phyloP scores from a whole-genome alignment of 2,329 filamentous ascomycete species.

The Penicillium crustosum region DNA sequence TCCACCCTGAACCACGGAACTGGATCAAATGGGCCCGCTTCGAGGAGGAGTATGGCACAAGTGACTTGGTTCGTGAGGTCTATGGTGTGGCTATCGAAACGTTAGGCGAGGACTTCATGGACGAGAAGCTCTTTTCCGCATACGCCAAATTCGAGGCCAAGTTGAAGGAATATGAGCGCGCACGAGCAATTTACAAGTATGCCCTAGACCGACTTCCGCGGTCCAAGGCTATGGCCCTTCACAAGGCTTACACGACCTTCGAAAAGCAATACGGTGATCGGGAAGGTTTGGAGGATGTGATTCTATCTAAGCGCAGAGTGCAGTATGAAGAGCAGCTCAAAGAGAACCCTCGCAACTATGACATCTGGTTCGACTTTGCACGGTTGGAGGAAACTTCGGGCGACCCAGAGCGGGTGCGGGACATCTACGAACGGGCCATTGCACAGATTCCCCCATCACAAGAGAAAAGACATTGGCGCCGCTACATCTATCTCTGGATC shows the following conservation, averaged over 20 bases:
- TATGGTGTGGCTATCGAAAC: slow-evolving; percentile 86
- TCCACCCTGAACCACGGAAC: slow-evolving; percentile 91
- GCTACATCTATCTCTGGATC: slow-evolving; percentile 97
- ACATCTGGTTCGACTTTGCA: slow-evolving; percentile 95
- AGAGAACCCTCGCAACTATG: slow-evolving; percentile 94
- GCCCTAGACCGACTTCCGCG: slow-evolving; percentile 87
- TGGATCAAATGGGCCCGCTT: slow-evolving; percentile 99
- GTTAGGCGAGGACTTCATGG: slow-evolving; percentile 90
- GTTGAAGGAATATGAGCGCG: slow-evolving; percentile 90
- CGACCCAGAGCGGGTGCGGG: slow-evolving; percentile 78
- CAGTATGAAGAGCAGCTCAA: slow-evolving; percentile 94
- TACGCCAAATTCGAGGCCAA: slow-evolving; percentile 95
- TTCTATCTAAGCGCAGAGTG: slow-evolving; percentile 87
- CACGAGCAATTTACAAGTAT: slow-evolving; percentile 94
- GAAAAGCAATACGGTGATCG: slow-evolving; percentile 96
- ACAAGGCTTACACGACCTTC: slow-evolving; percentile 94
- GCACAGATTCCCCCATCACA: slow-evolving; percentile 92
- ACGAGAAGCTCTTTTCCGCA: slow-evolving; percentile 91
- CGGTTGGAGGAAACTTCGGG: slow-evolving; percentile 83
- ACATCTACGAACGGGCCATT: slow-evolving; percentile 93
- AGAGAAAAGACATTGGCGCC: slow-evolving; percentile 94
- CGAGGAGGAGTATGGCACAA: slow-evolving; percentile 92
- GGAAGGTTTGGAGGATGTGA: slow-evolving; percentile 92
- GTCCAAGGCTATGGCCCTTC: slow-evolving; percentile 77
- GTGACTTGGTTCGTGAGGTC: slow-evolving; percentile 86